These are phyloP conservation scores for Hygrocybe coccinea DNA, from an alignment of 768 basidiomycete species.

Conservation along the genomic window DNA sequence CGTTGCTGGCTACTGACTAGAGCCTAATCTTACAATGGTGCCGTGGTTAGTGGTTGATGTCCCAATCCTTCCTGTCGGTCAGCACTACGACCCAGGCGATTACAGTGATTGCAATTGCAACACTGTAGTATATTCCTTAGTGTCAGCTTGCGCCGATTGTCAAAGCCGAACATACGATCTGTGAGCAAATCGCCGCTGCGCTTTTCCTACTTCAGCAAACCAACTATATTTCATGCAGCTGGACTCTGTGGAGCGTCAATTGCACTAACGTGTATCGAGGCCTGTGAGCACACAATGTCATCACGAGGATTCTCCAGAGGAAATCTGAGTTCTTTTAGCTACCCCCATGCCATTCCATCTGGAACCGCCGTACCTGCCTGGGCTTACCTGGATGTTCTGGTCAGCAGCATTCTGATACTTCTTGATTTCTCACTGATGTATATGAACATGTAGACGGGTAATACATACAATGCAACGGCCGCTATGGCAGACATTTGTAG, in stretches of 20 bases:
- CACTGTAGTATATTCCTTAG: constrained; percentile 49
- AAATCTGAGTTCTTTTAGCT: constrained; percentile 30
- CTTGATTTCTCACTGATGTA: too few species aligned
- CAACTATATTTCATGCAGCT: constrained; percentile 29
- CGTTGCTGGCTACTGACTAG: constrained; percentile 8
- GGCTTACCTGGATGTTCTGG: constrained; percentile 56
- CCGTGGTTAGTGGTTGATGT: constrained; percentile 26
- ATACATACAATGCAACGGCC: background rate
- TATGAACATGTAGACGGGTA: background rate
- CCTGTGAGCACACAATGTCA: constrained; percentile 15
- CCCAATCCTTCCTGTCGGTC: constrained; percentile 13
- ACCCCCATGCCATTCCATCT: constrained; percentile 42
- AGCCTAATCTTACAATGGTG: background rate
- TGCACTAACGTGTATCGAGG: constrained; percentile 36
- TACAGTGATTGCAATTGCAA: constrained; percentile 47
- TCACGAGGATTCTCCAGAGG: background rate
- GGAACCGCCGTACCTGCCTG: constrained; percentile 53
- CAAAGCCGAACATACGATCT: constrained; percentile 40
- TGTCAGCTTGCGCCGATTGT: constrained; percentile 56
- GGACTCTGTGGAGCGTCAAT: constrained; percentile 48
- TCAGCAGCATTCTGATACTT: constrained; percentile 14
- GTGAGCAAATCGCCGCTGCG: constrained; percentile 21
- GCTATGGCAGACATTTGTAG: background rate
- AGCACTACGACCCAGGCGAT: constrained; percentile 9
- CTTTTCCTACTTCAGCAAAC: background rate